These are phyloP conservation scores for Agrocybe praecox DNA, from an alignment of 768 basidiomycete species.

Conservation along the genomic window DNA sequence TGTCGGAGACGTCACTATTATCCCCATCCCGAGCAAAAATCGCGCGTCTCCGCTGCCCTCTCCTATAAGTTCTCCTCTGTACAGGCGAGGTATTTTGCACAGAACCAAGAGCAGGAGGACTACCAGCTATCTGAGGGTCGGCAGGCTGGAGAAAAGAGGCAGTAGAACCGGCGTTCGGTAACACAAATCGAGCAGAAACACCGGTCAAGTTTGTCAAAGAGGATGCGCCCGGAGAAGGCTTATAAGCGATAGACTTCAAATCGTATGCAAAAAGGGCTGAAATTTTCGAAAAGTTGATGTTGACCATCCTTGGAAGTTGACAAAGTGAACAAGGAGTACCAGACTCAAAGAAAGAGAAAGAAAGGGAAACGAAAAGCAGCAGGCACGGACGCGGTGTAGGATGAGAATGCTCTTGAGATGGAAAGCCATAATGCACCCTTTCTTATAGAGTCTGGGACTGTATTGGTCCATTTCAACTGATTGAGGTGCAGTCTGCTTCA, in stretches of 20 bases:
- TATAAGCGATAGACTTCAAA: constrained; percentile 21
- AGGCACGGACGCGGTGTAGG: not conserved
- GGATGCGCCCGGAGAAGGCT: constrained; percentile 13
- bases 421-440: too few relatives aligned
- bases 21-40: not conserved
- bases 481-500: too few relatives aligned
- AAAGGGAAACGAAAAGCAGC: not conserved
- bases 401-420: too few relatives aligned
- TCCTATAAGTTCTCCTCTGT: not conserved
- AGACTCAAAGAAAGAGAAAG: not conserved
- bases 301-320: constrained; percentile 13
- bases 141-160: not conserved
- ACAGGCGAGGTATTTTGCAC: not conserved
- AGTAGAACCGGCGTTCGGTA: not conserved
- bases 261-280: constrained; percentile 19
- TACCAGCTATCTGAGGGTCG: not conserved
- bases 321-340: not conserved
- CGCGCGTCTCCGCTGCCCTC: not conserved
- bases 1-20: not conserved
- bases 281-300: constrained; percentile 12
- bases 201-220: not conserved
- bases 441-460: too few relatives aligned
- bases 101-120: not conserved
- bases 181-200: not conserved
- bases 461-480: too few relatives aligned